A percentile compares a stretch with the other conserved stretches of the same genome.
Evolutionary conservation across 768 basidiomycete species (phyloP).

Genomic region (Pulveroboletus sp.): DNA sequence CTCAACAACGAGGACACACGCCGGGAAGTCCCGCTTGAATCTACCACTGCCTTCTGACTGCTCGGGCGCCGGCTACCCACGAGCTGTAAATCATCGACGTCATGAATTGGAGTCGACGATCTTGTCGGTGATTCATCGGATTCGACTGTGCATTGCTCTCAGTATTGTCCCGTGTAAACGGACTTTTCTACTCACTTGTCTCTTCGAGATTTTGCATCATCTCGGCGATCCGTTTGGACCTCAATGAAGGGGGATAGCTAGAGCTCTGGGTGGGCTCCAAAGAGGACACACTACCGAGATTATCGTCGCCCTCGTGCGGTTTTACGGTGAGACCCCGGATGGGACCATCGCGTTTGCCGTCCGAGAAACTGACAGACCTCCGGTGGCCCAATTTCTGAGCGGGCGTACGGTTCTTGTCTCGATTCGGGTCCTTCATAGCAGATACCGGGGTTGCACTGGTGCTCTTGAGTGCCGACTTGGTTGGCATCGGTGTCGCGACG

Average conservation of each 20-base stretch:
- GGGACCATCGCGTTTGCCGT: constrained; percentile 88
- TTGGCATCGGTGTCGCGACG: constrained; percentile 29
- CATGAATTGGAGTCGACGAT: constrained; percentile 43
- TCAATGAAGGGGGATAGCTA: constrained; percentile 51
- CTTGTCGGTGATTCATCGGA: constrained; percentile 58
- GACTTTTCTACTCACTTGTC: constrained; percentile 53
- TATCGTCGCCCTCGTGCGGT: constrained; percentile 38
- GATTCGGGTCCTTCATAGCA: constrained; percentile 52
- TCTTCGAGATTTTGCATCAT: constrained; percentile 76
- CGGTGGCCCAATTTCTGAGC: constrained; percentile 48
- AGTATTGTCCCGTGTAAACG: constrained; percentile 2
- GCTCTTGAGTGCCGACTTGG: constrained; percentile 43
- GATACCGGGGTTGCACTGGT: constrained; percentile 53
- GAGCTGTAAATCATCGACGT: constrained; percentile 47
- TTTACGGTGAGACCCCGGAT: constrained; percentile 58
- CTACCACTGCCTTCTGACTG: constrained; percentile 23
- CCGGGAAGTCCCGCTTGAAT: constrained; percentile 30
- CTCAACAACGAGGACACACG: constrained; percentile 47
- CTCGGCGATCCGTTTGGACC: constrained; percentile 79
- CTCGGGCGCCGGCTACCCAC: constrained; percentile 42
- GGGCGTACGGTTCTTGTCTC: constrained; percentile 55
- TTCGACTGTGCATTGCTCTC: constrained; percentile 21
- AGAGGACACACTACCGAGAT: constrained; percentile 23
- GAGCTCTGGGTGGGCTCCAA: constrained; percentile 17
- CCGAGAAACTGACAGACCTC: constrained; percentile 96